Evolutionary conservation across 495 filamentous ascomycete species (phyloP).

Genomic region (Cercophora newfieldiana): DNA sequence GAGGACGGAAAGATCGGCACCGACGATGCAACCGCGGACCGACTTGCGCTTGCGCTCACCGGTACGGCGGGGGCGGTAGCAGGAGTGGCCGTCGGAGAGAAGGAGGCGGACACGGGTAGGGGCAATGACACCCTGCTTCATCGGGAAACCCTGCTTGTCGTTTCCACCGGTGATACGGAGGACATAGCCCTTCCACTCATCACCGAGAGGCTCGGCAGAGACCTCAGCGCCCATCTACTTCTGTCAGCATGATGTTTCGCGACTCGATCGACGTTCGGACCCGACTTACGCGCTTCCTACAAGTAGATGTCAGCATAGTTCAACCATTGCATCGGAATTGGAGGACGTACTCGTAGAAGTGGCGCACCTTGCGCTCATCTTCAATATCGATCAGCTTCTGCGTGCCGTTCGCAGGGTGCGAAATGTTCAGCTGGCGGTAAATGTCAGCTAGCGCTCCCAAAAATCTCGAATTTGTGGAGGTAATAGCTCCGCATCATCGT

Average conservation of each 20-base stretch:
- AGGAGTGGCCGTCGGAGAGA: constrained; percentile 88
- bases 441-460: constrained; percentile 22
- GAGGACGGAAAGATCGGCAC: constrained; percentile 87
- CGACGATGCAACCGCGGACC: constrained; percentile 97
- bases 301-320: constrained; percentile 17
- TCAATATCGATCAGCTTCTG: constrained; percentile 99
- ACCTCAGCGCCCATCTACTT: constrained; percentile 93
- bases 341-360: constrained; percentile 58
- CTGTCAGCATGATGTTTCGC: constrained; percentile 32
- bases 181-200: constrained; percentile 99
- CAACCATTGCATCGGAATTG: neutral
- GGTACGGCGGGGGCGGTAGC: constrained; percentile 95
- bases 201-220: constrained; percentile 85
- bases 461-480: neutral
- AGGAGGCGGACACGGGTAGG: constrained; percentile 96
- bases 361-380: constrained; percentile 80
- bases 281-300: constrained; percentile 41
- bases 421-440: constrained; percentile 79
- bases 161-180: constrained; percentile 98
- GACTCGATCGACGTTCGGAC: constrained; percentile 11
- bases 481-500: neutral
- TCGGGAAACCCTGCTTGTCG: constrained; percentile 99
- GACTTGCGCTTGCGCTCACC: constrained; percentile 99
- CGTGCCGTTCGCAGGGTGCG: constrained; percentile 96
- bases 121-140: constrained; percentile 99